These are phyloP conservation scores for Botryotinia narcissicola DNA, from an alignment of 2,329 filamentous ascomycete species.

Conservation along the genomic window DNA sequence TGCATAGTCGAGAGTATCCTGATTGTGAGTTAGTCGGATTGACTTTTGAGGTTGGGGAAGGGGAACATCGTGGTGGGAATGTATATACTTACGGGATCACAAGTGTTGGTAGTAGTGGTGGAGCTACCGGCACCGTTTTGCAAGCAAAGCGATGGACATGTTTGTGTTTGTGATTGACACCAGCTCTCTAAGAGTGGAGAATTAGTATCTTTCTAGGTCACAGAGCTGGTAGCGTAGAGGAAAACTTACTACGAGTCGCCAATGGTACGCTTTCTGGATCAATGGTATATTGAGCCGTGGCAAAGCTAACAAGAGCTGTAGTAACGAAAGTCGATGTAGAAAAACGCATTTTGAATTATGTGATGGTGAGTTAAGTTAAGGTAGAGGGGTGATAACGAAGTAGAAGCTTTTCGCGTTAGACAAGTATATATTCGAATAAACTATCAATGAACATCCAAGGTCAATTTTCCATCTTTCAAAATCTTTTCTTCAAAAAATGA, in stretches of 20 bases:
- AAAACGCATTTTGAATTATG: constrained; percentile 49
- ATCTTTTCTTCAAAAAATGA: neutral
- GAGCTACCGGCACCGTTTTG: constrained; percentile 48
- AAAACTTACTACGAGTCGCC: constrained; percentile 40
- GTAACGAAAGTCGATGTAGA: constrained; percentile 48
- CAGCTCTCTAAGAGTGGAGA: constrained; percentile 51
- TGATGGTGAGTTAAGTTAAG: neutral
- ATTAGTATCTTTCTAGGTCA: neutral
- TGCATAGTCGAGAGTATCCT: constrained; percentile 62
- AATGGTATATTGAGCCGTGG: constrained; percentile 55
- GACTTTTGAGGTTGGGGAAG: neutral
- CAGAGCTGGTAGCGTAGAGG: neutral
- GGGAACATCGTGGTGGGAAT: neutral
- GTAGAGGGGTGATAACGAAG: neutral
- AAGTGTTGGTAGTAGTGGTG: constrained; percentile 59
- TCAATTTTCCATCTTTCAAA: neutral
- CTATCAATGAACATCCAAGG: neutral
- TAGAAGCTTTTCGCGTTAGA: neutral
- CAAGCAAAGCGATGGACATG: constrained; percentile 71
- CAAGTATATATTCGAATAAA: neutral
- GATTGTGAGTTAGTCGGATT: constrained; percentile 1
- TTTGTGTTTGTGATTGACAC: constrained; percentile 61
- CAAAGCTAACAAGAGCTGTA: constrained; percentile 47
- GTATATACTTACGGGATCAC: constrained; percentile 57
- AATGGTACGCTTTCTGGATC: constrained; percentile 59